Conservation (phyloP, 176 grass and related monocot genomes). For the Eremochloa ophiuroides region DNA sequence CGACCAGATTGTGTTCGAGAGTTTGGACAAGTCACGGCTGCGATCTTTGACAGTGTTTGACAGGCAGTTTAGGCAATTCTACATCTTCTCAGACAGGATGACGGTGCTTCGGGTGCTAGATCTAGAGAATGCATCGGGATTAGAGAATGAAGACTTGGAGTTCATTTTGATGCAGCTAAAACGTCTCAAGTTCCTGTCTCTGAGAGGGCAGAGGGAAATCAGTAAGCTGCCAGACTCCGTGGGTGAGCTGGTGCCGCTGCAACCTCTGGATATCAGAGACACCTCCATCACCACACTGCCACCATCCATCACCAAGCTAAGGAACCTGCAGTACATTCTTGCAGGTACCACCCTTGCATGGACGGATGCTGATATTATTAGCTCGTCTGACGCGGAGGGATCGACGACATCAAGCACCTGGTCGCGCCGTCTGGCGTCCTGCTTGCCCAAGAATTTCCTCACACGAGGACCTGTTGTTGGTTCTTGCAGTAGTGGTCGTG, state of each 20-base stretch:
- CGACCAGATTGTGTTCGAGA: background rate
- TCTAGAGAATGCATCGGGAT: background rate
- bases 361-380: too few species aligned
- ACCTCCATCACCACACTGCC: fast-evolving
- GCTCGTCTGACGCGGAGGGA: too few species aligned
- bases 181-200: background rate
- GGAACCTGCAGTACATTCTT: background rate
- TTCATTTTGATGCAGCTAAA: fast-evolving
- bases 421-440: too few species aligned
- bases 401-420: too few species aligned
- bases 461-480: too few species aligned
- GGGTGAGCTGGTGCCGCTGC: background rate
- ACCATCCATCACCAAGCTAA: background rate
- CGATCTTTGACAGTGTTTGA: background rate
- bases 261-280: background rate
- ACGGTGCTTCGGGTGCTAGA: background rate
- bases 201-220: background rate
- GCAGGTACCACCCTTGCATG: background rate
- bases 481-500: too few species aligned
- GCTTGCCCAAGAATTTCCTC: too few species aligned
- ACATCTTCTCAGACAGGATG: background rate
- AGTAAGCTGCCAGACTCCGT: background rate
- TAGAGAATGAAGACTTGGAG: fast-evolving
- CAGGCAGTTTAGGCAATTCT: fast-evolving
- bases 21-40: background rate